Evolutionary conservation across 805 yeast genomes (phyloP), one percentile per base, ranked within the genome.

Genomic region (Ogataea pini): DNA sequence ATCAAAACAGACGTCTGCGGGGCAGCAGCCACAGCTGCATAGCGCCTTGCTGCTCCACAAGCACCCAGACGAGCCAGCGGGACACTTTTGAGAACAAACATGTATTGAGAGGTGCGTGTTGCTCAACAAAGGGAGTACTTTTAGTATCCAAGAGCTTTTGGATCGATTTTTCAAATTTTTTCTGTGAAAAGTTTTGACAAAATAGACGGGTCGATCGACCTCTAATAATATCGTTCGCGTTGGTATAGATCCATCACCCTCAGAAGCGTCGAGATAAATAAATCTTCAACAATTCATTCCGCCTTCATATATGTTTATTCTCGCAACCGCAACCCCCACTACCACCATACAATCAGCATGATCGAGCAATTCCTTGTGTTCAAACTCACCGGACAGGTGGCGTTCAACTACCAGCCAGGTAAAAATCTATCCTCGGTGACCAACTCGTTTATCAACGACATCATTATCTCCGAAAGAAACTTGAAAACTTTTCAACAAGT

Each of bases 351-450:
- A 14, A 32, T 19, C 19, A n/a, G 7, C 39, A 72, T 75, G 80
- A 69, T 77, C 38, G 82, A 77, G 53, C 78, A 72, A 53, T 70
- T 78, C 47, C 57, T 73, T 8, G 70, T 81, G 1, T 79, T 80
- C 61, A 69, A 76, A 3, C 72, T 74, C 0, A 73, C 79, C 8
- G 87, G 87, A 1, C 60, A 73, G 9, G 82, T 82, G 19, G 65
- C 75, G 13, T 80, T 76, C 74, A 72, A 72, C 56, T 63, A 73
- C 48, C 70, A 73, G 25, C 66, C 71, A 2, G 70, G 59, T 56
- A 57, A 68, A 64, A 51, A 68, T 31, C 50, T 76, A 14, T 64
- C 80, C 13, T 39, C 67, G 2, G 67, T 77, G 1, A 62, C 78
- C 44, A 80, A 79, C 55, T 61, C 75, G 7, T 70, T 82, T 34